phyloP scores from a whole-genome alignment of 176 grass and related monocot genomes.

The Saccharum spontaneum region DNA sequence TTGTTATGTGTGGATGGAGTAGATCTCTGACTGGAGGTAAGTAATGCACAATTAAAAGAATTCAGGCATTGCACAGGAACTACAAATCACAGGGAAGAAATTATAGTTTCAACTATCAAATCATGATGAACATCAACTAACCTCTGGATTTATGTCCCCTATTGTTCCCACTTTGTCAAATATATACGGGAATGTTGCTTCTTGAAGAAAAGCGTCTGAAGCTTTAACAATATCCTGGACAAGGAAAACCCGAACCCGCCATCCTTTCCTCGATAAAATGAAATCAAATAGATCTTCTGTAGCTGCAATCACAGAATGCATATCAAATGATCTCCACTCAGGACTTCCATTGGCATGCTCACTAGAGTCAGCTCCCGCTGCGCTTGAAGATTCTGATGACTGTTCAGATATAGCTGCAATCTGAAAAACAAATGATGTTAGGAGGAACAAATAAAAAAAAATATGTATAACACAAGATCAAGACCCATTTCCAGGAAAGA shows the following conservation, averaged over 20 bases:
- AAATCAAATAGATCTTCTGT: conserved; percentile 93
- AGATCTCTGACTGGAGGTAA: not conserved
- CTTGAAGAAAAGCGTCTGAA: conserved; percentile 72
- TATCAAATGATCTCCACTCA: conserved; percentile 84
- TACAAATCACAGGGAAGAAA: not conserved
- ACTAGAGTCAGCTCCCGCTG: conserved; percentile 33
- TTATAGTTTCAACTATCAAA: not conserved
- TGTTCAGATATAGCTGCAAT: conserved; percentile 89
- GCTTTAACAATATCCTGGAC: conserved; percentile 87
- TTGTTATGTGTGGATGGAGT: not conserved
- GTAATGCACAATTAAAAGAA: not conserved
- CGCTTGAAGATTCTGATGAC: conserved; percentile 56
- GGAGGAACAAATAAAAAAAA: not conserved
- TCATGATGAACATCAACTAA: conserved; percentile 35
- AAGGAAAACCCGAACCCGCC: conserved; percentile 91
- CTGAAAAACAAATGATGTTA: conserved; percentile 42
- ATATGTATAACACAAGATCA: not conserved
- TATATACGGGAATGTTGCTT: conserved; percentile 65
- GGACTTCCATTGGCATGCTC: conserved; percentile 31
- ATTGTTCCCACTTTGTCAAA: conserved; percentile 47
- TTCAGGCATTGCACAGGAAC: not conserved
- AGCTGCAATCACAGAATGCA: conserved; percentile 83
- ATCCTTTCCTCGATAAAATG: conserved; percentile 90
- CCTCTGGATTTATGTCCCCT: conserved; percentile 55
- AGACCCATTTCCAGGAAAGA: not conserved